phyloP scores from a whole-genome alignment of 2,329 filamentous ascomycete species.

The Fusarium odoratissimum region DNA sequence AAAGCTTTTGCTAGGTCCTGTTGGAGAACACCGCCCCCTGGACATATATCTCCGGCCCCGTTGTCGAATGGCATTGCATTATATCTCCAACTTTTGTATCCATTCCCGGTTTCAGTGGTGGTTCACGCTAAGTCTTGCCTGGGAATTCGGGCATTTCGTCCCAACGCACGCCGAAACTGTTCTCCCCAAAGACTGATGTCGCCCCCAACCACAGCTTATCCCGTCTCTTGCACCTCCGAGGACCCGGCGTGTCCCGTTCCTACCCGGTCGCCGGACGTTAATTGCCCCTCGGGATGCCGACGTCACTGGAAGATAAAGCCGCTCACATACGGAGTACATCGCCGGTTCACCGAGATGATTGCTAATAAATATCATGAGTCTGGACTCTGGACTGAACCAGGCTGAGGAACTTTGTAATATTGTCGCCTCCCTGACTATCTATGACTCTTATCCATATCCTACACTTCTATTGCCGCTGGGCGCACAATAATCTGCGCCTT shows the following conservation, averaged over 20 bases:
- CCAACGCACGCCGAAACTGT: slow-evolving; percentile 34
- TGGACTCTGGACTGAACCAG: neutral
- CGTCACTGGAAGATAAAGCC: slow-evolving; percentile 33
- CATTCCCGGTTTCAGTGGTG: slow-evolving; percentile 14
- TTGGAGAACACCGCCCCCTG: slow-evolving; percentile 22
- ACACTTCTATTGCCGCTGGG: slow-evolving; percentile 31
- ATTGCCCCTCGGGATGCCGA: slow-evolving; percentile 32
- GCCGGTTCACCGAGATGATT: slow-evolving; percentile 12
- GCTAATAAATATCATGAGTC: neutral
- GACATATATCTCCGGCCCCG: slow-evolving; percentile 44
- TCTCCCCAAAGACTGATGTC: slow-evolving; percentile 21
- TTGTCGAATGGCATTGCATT: slow-evolving; percentile 9
- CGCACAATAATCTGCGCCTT: slow-evolving; percentile 49
- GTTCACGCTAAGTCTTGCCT: slow-evolving; percentile 28
- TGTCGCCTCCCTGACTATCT: neutral
- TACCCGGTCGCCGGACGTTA: slow-evolving; percentile 37
- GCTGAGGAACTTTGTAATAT: neutral
- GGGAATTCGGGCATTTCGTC: slow-evolving; percentile 28
- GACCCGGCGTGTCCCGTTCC: slow-evolving; percentile 39
- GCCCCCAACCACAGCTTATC: slow-evolving; percentile 26
- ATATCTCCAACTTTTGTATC: slow-evolving; percentile 9
- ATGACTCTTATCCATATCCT: neutral
- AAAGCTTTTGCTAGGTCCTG: neutral
- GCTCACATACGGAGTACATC: slow-evolving; percentile 11
- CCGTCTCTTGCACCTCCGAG: slow-evolving; percentile 8